Evolutionary conservation across 495 filamentous ascomycete species (phyloP).

Genomic region (Niebla homalea): DNA sequence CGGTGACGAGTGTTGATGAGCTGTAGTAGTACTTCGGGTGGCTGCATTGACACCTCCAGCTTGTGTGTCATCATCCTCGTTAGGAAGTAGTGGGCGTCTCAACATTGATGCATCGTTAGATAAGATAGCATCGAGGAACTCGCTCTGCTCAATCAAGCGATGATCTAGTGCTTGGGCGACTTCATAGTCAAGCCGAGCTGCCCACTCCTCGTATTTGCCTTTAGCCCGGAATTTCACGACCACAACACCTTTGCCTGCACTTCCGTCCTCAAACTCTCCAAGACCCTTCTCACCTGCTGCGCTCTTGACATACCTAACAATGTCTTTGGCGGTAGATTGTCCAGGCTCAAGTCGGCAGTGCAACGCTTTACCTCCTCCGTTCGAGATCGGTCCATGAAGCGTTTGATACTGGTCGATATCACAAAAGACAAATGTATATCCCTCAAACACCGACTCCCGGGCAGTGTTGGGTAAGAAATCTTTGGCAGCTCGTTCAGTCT

Average conservation of each 20-base stretch:
- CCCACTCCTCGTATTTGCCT: constrained; percentile 53
- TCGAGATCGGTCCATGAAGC: constrained; percentile 57
- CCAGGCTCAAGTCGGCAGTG: constrained; percentile 47
- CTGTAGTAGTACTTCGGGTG: constrained; percentile 1
- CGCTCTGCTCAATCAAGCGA: constrained; percentile 74
- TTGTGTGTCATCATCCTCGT: constrained; percentile 20
- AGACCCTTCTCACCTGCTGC: constrained; percentile 60
- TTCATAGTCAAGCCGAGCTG: constrained; percentile 46
- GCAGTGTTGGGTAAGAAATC: constrained; percentile 55
- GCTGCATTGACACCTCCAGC: not conserved
- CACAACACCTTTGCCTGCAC: constrained; percentile 56
- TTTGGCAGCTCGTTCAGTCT: constrained; percentile 42
- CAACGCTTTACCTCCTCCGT: constrained; percentile 72
- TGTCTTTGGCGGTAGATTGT: constrained; percentile 58
- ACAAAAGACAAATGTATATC: constrained; percentile 81
- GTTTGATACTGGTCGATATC: constrained; percentile 66
- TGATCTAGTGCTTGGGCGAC: constrained; percentile 62
- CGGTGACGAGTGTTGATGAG: constrained; percentile 1
- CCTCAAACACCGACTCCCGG: constrained; percentile 63
- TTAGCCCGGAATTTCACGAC: constrained; percentile 64
- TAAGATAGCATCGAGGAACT: constrained; percentile 85
- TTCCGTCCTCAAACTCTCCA: constrained; percentile 46
- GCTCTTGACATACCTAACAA: constrained; percentile 63
- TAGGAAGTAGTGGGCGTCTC: constrained; percentile 48
- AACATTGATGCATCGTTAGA: constrained; percentile 58